Evolutionary conservation across 2,329 filamentous ascomycete genomes (phyloP), one percentile per base, ranked within the genome.

Genomic region (Aspergillus piperis): DNA sequence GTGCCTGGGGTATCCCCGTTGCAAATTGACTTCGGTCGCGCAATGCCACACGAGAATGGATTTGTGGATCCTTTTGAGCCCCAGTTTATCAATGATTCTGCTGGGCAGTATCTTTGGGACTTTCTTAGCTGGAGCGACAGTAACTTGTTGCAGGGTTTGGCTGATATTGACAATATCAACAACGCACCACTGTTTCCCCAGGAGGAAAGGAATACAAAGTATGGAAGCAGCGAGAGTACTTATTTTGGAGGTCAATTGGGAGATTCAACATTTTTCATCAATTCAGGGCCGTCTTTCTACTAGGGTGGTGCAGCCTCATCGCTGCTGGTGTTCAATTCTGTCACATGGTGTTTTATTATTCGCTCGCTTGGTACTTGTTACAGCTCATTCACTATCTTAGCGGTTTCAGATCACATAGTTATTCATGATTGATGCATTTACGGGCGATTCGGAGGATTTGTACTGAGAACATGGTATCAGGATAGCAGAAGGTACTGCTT

Each of bases 61-160:
- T 67, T 71, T 44, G 44, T 66, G 0, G 71, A 73, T 42, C 63
- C 69, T 0, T 59, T 73, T 3, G 56, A 67, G 7, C 58, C 64
- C 5, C 66, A 68, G 0, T 67, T 70, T 13, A 64, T 71, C 5
- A 70, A 74, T 54, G 70, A 75, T 3, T 66, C 69, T 2, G 69
- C 62, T 15, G 65, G 69, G 2, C 72, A 74, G 57, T 71, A 73
- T 59, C 69, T 76, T 10, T 75, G 73, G 73, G 75, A 76, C 54
- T 76, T 74, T 56, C 64, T 77, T 30, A 75, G 71, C 56, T 76
- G 75, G 75, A 75, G 74, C 58, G 74, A 76, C 38, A 70, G 65
- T 49, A 75, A 66, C 38, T 47, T 74, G 53, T 76, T 62, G 73
- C 68, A 70, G 1, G 71, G 69, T 0, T 55, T 73, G 42, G 59